A percentile compares a stretch with the other conserved stretches of the same genome.
These are phyloP conservation scores for Hemileccinum hortonii DNA, from an alignment of 1,284 basidiomycete species.

Conservation along the genomic window DNA sequence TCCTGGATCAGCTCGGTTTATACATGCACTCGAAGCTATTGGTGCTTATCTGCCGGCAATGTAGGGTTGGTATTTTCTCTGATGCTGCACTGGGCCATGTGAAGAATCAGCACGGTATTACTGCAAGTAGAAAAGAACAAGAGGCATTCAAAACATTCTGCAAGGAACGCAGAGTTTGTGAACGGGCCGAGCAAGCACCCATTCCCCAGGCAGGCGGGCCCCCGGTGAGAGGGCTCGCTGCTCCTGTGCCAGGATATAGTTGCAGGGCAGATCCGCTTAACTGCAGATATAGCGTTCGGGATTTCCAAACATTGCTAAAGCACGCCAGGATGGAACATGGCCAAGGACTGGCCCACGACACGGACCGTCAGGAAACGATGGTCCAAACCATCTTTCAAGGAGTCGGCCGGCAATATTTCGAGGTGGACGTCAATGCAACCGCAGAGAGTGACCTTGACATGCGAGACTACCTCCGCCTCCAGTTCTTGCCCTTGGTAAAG, in stretches of 20 bases:
- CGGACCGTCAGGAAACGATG: neutral
- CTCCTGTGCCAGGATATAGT: constrained; percentile 2
- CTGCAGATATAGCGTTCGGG: constrained; percentile 9
- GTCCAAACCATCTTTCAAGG: constrained; percentile 9
- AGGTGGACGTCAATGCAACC: neutral
- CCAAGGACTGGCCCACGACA: neutral
- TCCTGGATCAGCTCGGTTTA: constrained; percentile 3
- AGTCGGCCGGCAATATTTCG: constrained; percentile 3
- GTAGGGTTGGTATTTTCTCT: neutral
- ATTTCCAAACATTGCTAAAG: constrained; percentile 3
- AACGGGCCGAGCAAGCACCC: neutral
- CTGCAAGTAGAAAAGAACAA: neutral
- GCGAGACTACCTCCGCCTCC: neutral
- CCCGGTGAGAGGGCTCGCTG: constrained; percentile 1
- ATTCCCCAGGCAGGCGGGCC: constrained; percentile 6
- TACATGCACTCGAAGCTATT: neutral
- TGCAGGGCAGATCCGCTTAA: constrained; percentile 6
- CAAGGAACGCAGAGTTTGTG: neutral
- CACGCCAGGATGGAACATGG: neutral
- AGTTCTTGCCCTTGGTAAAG: neutral
- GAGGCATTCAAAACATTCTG: neutral
- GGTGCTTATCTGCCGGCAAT: constrained; percentile 9
- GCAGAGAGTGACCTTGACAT: neutral
- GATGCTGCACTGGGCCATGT: constrained; percentile 2
- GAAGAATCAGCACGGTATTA: constrained; percentile 3